Evolutionary conservation across 1,139 yeast species (phyloP).

Genomic region (Yamadazyma spencermartinsiae): DNA sequence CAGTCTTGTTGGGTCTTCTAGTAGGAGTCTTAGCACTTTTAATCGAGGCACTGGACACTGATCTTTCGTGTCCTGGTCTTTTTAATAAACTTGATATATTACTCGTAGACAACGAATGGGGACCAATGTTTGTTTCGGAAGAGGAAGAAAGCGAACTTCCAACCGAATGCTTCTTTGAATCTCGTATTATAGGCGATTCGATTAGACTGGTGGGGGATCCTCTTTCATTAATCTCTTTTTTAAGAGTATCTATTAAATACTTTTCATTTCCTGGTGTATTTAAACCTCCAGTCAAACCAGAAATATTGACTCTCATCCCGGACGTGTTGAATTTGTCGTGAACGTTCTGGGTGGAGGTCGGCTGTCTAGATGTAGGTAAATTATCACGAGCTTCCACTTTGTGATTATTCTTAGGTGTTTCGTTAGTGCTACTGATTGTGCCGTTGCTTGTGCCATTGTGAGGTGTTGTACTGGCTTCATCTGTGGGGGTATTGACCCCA

Average conservation of each 20-base stretch:
- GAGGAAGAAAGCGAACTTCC: conserved; percentile 2
- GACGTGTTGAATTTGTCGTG: neutral
- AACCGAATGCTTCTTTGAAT: conserved; percentile 3
- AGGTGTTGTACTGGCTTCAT: too few relatives aligned
- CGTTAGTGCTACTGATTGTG: too few relatives aligned
- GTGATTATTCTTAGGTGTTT: too few relatives aligned
- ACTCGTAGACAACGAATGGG: conserved; percentile 6
- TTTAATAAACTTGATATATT: conserved; percentile 4
- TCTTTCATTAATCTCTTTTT: conserved; percentile 8
- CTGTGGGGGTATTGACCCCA: too few relatives aligned
- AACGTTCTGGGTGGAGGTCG: neutral
- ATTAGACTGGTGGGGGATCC: conserved; percentile 5
- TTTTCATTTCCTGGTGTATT: conserved; percentile 2
- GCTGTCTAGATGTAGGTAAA: neutral
- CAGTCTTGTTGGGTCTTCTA: neutral
- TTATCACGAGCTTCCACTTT: too few relatives aligned
- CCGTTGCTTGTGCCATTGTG: too few relatives aligned
- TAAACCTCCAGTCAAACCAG: neutral
- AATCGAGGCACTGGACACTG: conserved; percentile 7
- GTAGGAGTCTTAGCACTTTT: conserved; percentile 3
- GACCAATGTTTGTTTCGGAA: conserved; percentile 3
- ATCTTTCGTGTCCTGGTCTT: conserved; percentile 8
- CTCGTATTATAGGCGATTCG: conserved; percentile 8
- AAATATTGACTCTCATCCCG: neutral
- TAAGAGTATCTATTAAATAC: conserved; percentile 5